Evolutionary conservation across 1,284 basidiomycete genomes (phyloP).

Genomic region (Heterobasidion irregulare): DNA sequence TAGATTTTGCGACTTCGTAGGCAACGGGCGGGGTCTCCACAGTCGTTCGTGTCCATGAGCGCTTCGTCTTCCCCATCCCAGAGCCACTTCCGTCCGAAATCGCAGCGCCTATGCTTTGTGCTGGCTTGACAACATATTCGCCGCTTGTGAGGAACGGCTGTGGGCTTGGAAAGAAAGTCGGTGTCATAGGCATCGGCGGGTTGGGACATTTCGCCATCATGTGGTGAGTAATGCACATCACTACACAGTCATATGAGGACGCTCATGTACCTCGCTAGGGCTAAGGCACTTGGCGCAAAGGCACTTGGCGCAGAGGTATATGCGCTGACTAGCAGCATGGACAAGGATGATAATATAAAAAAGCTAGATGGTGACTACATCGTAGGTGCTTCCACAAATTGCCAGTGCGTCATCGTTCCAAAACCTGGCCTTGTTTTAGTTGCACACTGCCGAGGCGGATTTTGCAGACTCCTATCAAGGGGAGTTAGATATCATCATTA

Average conservation of each 20-base stretch:
- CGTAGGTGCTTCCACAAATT: background rate
- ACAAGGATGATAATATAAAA: conserved; percentile 41
- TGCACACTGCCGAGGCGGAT: background rate
- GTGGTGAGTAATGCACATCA: background rate
- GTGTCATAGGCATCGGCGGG: conserved; percentile 59
- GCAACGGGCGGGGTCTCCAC: conserved; percentile 58
- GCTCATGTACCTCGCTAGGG: background rate
- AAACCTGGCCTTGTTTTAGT: background rate
- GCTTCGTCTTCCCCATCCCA: conserved; percentile 66
- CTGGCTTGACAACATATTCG: conserved; percentile 59
- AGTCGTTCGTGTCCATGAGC: conserved; percentile 56
- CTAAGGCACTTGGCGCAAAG: conserved; percentile 29
- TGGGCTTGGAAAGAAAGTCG: conserved; percentile 60
- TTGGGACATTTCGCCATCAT: conserved; percentile 26
- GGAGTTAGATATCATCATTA: background rate
- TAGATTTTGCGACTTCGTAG: background rate
- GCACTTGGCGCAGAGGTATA: conserved; percentile 45
- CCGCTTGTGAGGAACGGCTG: conserved; percentile 54
- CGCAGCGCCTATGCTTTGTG: conserved; percentile 51
- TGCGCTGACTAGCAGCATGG: conserved; percentile 56
- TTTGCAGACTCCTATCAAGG: background rate
- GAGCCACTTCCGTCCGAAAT: conserved; percentile 45
- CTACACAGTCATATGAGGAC: background rate
- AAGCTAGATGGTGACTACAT: background rate
- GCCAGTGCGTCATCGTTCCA: background rate